Evolutionary conservation across 75 land plant species (phyloP).

Genomic region (Picea sitchensis): DNA sequence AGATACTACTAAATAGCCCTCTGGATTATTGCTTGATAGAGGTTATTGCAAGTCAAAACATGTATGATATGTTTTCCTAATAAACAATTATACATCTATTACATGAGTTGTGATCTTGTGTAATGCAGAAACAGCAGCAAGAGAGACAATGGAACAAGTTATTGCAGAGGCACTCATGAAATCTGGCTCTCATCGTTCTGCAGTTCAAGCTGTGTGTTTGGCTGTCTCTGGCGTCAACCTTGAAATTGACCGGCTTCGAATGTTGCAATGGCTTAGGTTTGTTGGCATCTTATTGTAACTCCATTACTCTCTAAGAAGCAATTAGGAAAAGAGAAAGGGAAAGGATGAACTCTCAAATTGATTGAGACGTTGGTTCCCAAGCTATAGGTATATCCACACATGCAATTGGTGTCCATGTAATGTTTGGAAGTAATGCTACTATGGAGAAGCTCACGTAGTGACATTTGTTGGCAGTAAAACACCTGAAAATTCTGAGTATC

Average conservation of each 20-base stretch:
- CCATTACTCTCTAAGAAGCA: not conserved
- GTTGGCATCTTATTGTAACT: not conserved
- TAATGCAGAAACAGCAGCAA: slow-evolving; percentile 67
- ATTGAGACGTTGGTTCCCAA: not conserved
- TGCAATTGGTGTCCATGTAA: not conserved
- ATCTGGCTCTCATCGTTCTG: slow-evolving; percentile 43
- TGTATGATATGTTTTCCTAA: not conserved
- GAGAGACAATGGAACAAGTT: slow-evolving; percentile 64
- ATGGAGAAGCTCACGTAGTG: not conserved
- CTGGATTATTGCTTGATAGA: not conserved
- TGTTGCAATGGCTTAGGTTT: slow-evolving; percentile 77
- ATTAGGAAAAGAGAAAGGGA: slow-evolving; percentile 7
- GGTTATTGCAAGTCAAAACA: not conserved
- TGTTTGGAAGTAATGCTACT: not conserved
- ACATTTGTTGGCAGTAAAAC: not conserved
- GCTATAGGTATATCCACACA: not conserved
- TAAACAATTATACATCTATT: not conserved
- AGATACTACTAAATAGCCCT: too few relatives aligned
- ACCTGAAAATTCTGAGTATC: too few relatives aligned
- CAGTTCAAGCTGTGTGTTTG: slow-evolving; percentile 82
- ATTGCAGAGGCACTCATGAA: slow-evolving; percentile 70
- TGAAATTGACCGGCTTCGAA: slow-evolving; percentile 57
- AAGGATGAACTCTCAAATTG: not conserved
- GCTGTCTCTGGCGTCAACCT: slow-evolving; percentile 85
- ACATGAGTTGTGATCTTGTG: slow-evolving; percentile 11